These are phyloP conservation scores for Ustilago lituana DNA, from an alignment of 1,284 basidiomycete species.

Conservation along the genomic window DNA sequence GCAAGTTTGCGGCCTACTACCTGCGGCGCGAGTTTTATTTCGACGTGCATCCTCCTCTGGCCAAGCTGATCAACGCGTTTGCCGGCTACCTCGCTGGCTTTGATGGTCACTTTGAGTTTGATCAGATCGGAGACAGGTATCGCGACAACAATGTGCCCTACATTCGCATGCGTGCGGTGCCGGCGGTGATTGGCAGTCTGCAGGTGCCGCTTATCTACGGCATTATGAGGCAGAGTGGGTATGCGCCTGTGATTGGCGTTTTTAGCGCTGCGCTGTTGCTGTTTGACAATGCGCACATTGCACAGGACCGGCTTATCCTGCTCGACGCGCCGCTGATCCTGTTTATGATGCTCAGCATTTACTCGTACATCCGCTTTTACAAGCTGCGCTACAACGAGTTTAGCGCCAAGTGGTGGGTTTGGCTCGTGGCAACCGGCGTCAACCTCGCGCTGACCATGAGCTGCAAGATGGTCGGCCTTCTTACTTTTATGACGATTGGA, in stretches of 20 bases:
- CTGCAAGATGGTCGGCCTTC: constrained; percentile 96
- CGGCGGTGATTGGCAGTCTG: constrained; percentile 87
- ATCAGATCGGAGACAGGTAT: constrained; percentile 94
- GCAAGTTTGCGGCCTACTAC: constrained; percentile 67
- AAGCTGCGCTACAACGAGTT: constrained; percentile 82
- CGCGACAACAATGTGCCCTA: constrained; percentile 87
- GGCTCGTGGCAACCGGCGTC: constrained; percentile 88
- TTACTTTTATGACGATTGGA: constrained; percentile 90
- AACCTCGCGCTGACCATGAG: constrained; percentile 95
- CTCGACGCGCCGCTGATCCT: constrained; percentile 94
- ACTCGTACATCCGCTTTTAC: constrained; percentile 94
- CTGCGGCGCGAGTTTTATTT: constrained; percentile 81
- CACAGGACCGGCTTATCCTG: constrained; percentile 93
- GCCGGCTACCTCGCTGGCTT: constrained; percentile 97
- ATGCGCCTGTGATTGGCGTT: constrained; percentile 85
- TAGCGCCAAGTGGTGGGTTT: constrained; percentile 81
- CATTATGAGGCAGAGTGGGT: constrained; percentile 97
- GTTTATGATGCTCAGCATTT: constrained; percentile 93
- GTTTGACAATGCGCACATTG: constrained; percentile 97
- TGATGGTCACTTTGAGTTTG: constrained; percentile 91
- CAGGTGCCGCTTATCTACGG: constrained; percentile 91
- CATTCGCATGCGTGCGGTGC: constrained; percentile 88
- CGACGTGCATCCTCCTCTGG: constrained; percentile 92
- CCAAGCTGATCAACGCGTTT: constrained; percentile 72
- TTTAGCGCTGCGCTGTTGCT: constrained; percentile 86